Evolutionary conservation across 345 rosid genomes (phyloP).

Genomic region (Populus davidiana): DNA sequence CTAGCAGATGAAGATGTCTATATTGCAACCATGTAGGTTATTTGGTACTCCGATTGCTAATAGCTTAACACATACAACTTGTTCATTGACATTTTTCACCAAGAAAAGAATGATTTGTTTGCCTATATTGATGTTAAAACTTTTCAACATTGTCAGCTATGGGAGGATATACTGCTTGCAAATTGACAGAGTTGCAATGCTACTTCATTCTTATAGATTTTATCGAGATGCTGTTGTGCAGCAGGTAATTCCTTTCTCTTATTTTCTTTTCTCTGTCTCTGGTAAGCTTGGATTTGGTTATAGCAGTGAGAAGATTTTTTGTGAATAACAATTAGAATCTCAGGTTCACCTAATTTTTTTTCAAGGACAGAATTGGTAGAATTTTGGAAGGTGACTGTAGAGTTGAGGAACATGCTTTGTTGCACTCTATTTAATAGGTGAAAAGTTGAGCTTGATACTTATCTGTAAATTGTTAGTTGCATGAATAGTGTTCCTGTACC

Average conservation of each 20-base stretch:
- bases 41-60: conserved; percentile 11
- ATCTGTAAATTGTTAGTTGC: background rate
- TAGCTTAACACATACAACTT: conserved; percentile 6
- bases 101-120: background rate
- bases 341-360: background rate
- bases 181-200: conserved; percentile 96
- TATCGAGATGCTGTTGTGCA: conserved; percentile 94
- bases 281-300: background rate
- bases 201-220: conserved; percentile 81
- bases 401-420: background rate
- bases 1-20: conserved; percentile 79
- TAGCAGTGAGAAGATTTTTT: background rate
- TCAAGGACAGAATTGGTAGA: background rate
- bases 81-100: background rate
- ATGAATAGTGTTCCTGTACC: background rate
- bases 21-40: conserved; percentile 78
- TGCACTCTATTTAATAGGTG: background rate
- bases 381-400: background rate
- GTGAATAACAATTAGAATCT: background rate
- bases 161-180: conserved; percentile 98
- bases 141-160: conserved; percentile 57
- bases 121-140: conserved; percentile 9
- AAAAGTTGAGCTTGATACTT: background rate
- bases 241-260: conserved; percentile 49
- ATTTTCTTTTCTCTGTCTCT: conserved; percentile 6